These are phyloP conservation scores for Balakata baccata DNA, from an alignment of 345 rosid species.

Conservation along the genomic window DNA sequence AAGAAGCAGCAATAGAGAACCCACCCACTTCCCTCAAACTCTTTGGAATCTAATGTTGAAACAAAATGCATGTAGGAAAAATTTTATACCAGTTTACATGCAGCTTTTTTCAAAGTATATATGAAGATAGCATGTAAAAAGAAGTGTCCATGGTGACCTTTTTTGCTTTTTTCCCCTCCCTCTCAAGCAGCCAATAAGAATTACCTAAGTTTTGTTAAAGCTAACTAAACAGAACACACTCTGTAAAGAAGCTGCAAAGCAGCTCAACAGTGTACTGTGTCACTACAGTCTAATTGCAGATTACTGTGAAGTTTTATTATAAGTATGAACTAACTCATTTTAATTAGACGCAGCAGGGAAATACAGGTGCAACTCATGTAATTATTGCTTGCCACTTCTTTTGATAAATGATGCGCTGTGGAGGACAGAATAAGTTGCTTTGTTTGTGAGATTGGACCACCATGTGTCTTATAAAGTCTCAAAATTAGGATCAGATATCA, in stretches of 20 bases:
- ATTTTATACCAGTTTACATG: not conserved
- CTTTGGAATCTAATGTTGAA: not conserved
- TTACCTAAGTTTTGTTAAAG: too few relatives aligned
- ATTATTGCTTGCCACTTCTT: not conserved
- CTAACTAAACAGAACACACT: not conserved
- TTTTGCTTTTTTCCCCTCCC: not conserved
- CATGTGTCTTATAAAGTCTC: not conserved
- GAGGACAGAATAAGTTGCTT: not conserved
- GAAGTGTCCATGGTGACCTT: constrained; percentile 7
- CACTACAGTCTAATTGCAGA: not conserved
- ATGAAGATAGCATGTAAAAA: constrained; percentile 10
- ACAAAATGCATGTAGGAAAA: constrained; percentile 5
- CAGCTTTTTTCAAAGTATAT: constrained; percentile 20
- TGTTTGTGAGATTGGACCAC: not conserved
- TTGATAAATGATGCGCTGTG: not conserved
- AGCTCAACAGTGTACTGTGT: constrained; percentile 1
- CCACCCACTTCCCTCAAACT: not conserved
- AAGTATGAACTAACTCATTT: not conserved
- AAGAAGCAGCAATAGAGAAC: not conserved
- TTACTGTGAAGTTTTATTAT: not conserved
- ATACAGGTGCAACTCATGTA: too few relatives aligned
- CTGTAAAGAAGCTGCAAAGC: constrained; percentile 4
- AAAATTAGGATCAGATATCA: constrained; percentile 1
- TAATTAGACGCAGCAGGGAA: not conserved
- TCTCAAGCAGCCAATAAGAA: not conserved